phyloP scores from a whole-genome alignment of 768 basidiomycete genomes.

The Paxillus rubicundulus region DNA sequence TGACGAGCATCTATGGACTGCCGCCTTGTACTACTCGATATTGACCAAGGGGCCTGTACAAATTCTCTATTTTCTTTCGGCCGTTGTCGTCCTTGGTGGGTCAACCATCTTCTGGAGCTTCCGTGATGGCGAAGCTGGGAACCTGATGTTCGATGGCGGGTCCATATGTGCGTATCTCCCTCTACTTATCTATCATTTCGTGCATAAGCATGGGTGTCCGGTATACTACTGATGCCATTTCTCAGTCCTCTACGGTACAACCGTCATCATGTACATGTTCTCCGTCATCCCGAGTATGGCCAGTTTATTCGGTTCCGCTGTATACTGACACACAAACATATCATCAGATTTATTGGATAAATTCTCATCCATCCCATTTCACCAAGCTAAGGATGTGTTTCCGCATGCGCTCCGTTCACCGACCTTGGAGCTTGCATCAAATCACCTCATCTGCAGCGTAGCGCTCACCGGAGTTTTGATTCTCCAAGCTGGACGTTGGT shows the following conservation, averaged over 20 bases:
- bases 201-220: background rate
- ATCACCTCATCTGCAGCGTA: conserved; percentile 83
- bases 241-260: conserved; percentile 72
- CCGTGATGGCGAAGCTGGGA: conserved; percentile 72
- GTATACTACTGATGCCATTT: background rate
- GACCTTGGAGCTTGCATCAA: conserved; percentile 78
- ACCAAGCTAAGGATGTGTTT: conserved; percentile 53
- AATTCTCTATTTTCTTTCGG: conserved; percentile 55
- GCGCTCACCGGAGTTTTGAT: conserved; percentile 84
- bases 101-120: conserved; percentile 76
- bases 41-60: conserved; percentile 62
- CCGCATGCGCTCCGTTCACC: conserved; percentile 59
- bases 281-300: conserved; percentile 78
- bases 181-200: conserved; percentile 2
- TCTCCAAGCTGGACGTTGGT: conserved; percentile 80
- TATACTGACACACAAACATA: conserved; percentile 4
- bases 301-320: background rate
- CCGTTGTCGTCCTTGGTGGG: conserved; percentile 57
- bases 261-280: conserved; percentile 68
- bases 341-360: conserved; percentile 52
- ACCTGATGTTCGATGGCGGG: conserved; percentile 90
- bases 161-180: conserved; percentile 64
- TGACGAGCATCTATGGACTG: conserved; percentile 81
- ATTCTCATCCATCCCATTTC: conserved; percentile 58
- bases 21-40: conserved; percentile 79